Base-by-base conservation (phyloP, 2,329 filamentous ascomycete genomes). In the Apiospora marii region DNA sequence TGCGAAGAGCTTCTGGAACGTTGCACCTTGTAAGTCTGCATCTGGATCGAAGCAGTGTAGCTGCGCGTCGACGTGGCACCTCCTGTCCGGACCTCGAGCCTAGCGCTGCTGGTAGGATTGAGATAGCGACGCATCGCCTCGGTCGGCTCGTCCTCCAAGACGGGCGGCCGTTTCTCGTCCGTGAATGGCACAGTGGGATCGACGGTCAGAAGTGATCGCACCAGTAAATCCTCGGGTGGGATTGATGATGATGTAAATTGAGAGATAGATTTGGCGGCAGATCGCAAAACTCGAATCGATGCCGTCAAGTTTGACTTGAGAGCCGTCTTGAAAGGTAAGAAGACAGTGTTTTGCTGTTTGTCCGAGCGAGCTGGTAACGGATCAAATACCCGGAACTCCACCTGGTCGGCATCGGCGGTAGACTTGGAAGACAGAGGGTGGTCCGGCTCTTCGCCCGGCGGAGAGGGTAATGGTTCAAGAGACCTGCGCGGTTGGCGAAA, bases 231-330 rank as follows among this genome's bases (percentile, higher is more conserved):
- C 77, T 92, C 90, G 2, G 91, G 87, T 13, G 90, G 90, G 53
- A 92, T 89, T 37, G 90, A 90, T 1, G 91, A 86, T 68, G 91
- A 86, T 74, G 90, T 91, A 74, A 92, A 86, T 74, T 81, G 85
- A 3, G 90, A 92, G 72, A 93, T 87, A 10, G 90, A 90, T 73
- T 87, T 88, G 69, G 91, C 91, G 1, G 91, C 91, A 48, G 89
- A 91, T 73, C 89, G 88, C 72, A 93, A 80, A 46, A 91, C 91
- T 27, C 90, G 87, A 67, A 93, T 83, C 13, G 91, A 93, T 8
- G 91, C 91, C 7, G 91, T 92, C 49, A 93, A 80, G 77, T 93
- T 93, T 4, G 91, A 92, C 80, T 92, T 92, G 83, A 93, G 92
- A 8, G 87, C 90, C 48, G 86, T 86, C 72, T 85, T 84, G 48